phyloP scores from a whole-genome alignment of 306 rosid genomes.

The Lagenaria siceraria region DNA sequence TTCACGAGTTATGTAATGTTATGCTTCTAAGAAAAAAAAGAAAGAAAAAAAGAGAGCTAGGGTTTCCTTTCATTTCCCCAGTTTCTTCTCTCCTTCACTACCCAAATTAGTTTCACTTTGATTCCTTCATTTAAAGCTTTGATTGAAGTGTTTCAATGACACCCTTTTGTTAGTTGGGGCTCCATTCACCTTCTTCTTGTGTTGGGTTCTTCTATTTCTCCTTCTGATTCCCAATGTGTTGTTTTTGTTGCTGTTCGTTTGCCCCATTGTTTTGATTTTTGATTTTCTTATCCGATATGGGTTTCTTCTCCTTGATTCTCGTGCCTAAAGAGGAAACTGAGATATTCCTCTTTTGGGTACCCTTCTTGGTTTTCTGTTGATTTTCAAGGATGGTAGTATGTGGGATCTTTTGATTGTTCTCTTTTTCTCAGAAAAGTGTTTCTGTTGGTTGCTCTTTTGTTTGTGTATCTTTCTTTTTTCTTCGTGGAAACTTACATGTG shows the following conservation, averaged over 20 bases:
- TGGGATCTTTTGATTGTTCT: conserved; percentile 12
- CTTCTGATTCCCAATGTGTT: neutral
- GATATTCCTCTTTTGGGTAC: neutral
- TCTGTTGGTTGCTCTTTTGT: conserved; percentile 11
- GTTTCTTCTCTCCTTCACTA: neutral
- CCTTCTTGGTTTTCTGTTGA: conserved; percentile 16
- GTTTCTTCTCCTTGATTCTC: neutral
- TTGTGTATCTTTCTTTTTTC: conserved; percentile 8
- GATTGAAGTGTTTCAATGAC: neutral
- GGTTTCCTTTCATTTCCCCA: neutral
- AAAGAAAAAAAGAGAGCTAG: neutral
- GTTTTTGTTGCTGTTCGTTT: neutral
- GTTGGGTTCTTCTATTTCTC: neutral
- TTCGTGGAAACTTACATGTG: conserved; percentile 61
- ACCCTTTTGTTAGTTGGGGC: neutral
- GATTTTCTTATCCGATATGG: neutral
- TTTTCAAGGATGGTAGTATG: conserved; percentile 19
- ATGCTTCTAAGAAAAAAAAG: neutral
- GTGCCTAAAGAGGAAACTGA: neutral
- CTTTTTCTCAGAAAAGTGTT: conserved; percentile 17
- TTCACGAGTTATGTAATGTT: conserved; percentile 4
- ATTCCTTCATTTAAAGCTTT: conserved; percentile 1
- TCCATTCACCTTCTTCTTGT: neutral
- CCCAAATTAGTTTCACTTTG: neutral
- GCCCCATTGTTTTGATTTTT: neutral